A percentile compares a stretch with the other conserved stretches of the same genome.
phyloP scores from a whole-genome alignment of 768 basidiomycete genomes.

The Suillus luteus region DNA sequence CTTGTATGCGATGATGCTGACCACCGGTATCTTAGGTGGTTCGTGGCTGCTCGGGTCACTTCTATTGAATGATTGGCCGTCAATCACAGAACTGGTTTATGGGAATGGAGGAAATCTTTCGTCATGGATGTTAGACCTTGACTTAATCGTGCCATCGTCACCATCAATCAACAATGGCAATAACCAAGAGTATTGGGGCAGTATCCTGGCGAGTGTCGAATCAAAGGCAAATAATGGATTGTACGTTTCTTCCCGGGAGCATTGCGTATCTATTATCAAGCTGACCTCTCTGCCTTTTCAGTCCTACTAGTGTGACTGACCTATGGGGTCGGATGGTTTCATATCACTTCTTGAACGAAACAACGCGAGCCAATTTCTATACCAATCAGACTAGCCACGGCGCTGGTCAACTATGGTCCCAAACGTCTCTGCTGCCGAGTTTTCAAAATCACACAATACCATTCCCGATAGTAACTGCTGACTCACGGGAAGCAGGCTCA shows the following conservation, averaged over 20 bases:
- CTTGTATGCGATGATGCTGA: background rate
- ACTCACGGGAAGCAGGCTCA: conserved; percentile 52
- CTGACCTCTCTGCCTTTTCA: conserved; percentile 23
- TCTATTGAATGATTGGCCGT: conserved; percentile 64
- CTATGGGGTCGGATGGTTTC: conserved; percentile 65
- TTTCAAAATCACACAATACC: conserved; percentile 55
- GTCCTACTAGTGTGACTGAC: conserved; percentile 67
- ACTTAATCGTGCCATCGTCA: conserved; percentile 58
- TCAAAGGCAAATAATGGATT: conserved; percentile 57
- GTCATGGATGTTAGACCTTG: conserved; percentile 61
- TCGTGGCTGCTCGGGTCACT: conserved; percentile 71
- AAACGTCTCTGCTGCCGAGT: conserved; percentile 50
- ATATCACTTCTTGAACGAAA: conserved; percentile 75
- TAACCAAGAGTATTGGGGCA: conserved; percentile 57
- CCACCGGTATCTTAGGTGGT: conserved; percentile 44
- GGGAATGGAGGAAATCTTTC: conserved; percentile 49
- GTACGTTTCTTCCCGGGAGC: conserved; percentile 37
- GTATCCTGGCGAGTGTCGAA: conserved; percentile 53
- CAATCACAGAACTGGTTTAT: conserved; percentile 55
- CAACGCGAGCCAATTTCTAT: conserved; percentile 58
- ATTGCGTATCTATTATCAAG: background rate
- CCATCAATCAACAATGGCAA: conserved; percentile 42
- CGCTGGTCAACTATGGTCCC: conserved; percentile 72
- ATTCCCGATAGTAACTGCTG: conserved; percentile 65
- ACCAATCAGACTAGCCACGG: conserved; percentile 61